Base-by-base conservation (phyloP, 805 yeast species). In the Lipomyces chichibuensis region DNA sequence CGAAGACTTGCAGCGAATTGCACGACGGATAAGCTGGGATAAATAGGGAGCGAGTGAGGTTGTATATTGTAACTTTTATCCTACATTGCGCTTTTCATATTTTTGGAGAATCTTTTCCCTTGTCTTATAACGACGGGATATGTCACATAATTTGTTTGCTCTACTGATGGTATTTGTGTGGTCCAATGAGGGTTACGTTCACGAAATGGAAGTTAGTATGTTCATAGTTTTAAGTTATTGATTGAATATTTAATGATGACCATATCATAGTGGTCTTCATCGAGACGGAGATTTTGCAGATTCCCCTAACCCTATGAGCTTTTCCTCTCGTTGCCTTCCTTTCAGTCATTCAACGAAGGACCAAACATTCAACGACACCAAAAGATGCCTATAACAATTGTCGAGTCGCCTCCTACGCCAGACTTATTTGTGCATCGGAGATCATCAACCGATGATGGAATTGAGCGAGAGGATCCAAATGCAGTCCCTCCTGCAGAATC, bases 1-100 rank as follows among this genome's bases (percentile, higher is more conserved):
- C 56, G 64, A 54, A 54, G 20, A 69, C 46, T 51, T 68, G 46
- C 69, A 68, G 53, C 35, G 67, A 11, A 53, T 68, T 20, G 71
- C 71, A 3, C 20, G 71, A 25, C 51, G 71, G 49, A 39, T 67
- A 37, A 67, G 71, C 20, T 43, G 49, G 49, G 49, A 43, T 2
- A 43, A 43, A n/a, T 43, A 43, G 49, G 49, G 20, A 17, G 49
- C 49, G 8, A 17, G 20, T n/a, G 20, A n/a, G 49, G n/a, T 14
- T 2, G 11, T 35, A 14, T 14, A 43, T 43, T 43, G n/a, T 43
- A 17, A n/a, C 20, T 43, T 17, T n/a, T 43, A 17, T n/a, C 20
- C n/a, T 43, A 43, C 14, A 17, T 43, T 14, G 6, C 14, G 11
- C 39, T 35, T 35, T 27, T 35, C 14, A 35, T n/a, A 14, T 17